Evolutionary conservation across 208 protist species (phyloP).

Genomic region (Leishmania lainsoni): DNA sequence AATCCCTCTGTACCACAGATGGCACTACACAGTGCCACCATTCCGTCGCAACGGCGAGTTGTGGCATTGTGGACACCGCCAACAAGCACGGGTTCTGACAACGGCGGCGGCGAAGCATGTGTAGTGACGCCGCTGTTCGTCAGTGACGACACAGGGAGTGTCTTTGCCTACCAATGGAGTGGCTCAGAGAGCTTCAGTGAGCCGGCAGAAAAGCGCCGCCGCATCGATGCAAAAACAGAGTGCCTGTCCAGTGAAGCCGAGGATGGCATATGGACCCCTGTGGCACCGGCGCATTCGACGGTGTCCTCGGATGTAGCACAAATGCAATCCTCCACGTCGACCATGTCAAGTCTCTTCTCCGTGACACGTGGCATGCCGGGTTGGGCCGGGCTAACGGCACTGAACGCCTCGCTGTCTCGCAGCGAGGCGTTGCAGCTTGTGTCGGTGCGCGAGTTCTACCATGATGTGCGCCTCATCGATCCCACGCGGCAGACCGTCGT

Average conservation of each 20-base stretch:
- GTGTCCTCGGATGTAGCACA: slow-evolving; percentile 12
- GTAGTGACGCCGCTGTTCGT: slow-evolving; percentile 17
- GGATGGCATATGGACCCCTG: neutral
- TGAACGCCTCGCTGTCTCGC: neutral
- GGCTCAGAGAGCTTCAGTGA: neutral
- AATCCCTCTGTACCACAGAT: neutral
- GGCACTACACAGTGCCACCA: slow-evolving; percentile 11
- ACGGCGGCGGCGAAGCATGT: neutral
- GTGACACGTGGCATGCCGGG: slow-evolving; percentile 38
- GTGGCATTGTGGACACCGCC: slow-evolving; percentile 23
- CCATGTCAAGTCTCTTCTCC: slow-evolving; percentile 20
- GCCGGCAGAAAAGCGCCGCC: slow-evolving; percentile 4
- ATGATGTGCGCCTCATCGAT: slow-evolving; percentile 74
- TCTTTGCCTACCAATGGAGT: slow-evolving; percentile 28
- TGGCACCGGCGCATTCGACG: slow-evolving; percentile 8
- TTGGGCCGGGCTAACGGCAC: slow-evolving; percentile 50
- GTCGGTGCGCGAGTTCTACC: slow-evolving; percentile 62
- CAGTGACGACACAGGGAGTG: slow-evolving; percentile 38
- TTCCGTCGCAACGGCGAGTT: slow-evolving; percentile 34
- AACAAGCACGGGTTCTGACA: neutral
- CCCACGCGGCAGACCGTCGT: slow-evolving; percentile 35
- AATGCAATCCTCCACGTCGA: neutral
- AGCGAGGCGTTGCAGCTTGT: slow-evolving; percentile 27
- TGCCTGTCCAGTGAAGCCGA: neutral
- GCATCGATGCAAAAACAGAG: neutral